Base-by-base conservation (phyloP, 2,329 filamentous ascomycete species). In the Mollisiaceae sp. region DNA sequence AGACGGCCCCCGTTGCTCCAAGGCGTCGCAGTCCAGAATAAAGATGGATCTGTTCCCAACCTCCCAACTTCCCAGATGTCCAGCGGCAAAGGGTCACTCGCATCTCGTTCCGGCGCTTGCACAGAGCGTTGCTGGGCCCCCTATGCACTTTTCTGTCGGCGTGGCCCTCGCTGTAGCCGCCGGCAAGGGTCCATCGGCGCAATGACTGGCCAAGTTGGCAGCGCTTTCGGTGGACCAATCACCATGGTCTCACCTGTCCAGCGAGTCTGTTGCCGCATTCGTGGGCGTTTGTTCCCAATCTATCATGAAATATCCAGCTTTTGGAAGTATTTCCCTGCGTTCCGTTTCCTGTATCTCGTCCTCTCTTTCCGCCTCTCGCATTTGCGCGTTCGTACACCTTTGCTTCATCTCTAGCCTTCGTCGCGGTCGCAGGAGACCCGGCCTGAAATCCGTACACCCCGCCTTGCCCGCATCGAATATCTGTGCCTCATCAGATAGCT, bases 401-500 rank as follows among this genome's bases (percentile, higher is more conserved):
- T 60, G 36, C 58, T 59, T 60, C 56, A 45, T 62, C 58, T 50
- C 52, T 55, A 64, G 57, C 61, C 67, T 65, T 36, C 67, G 59
- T 70, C 64, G 64, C 66, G 73, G 72, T 70, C 71, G 73, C 71
- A 68, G 61, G 69, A 59, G 59, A 60, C 61, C 65, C 61, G 54
- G 56, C 35, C 55, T 65, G 56, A 54, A 35, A 50, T 50, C 61
- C 54, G 67, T 64, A 61, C 65, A 66, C 68, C 69, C 69, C 70
- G 65, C 68, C 65, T 65, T 69, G 56, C 61, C 66, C 39, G 65
- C 68, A 69, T 55, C 64, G 66, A 70, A 67, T 65, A 68, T 69
- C 69, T 70, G 71, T 71, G 69, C 72, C 71, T 73, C 69, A 62
- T 59, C 43, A 64, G 54, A 71, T 63, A 71, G 67, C 70, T 68